Evolutionary conservation across 768 basidiomycete species (phyloP).

Genomic region (Podaxis rugospora): DNA sequence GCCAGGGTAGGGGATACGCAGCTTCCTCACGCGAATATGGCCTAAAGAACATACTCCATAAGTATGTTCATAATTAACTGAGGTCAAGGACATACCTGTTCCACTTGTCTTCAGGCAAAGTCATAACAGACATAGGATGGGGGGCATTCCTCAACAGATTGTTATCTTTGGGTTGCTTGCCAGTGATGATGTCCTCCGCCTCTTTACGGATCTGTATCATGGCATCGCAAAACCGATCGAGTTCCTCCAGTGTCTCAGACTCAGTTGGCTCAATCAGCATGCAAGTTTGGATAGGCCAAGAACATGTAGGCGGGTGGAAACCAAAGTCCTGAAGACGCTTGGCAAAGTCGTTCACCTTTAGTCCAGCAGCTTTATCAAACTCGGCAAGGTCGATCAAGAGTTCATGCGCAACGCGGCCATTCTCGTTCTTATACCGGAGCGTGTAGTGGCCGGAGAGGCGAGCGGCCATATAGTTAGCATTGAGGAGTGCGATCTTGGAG

Average conservation of each 20-base stretch:
- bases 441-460: conserved; percentile 82
- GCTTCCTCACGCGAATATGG: conserved; percentile 90
- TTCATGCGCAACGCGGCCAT: conserved; percentile 93
- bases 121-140: conserved; percentile 76
- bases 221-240: conserved; percentile 97
- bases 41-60: conserved; percentile 29
- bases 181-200: conserved; percentile 80
- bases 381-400: conserved; percentile 93
- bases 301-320: conserved; percentile 96
- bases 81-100: conserved; percentile 51
- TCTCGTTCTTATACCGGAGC: conserved; percentile 84
- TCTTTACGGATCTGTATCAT: conserved; percentile 96
- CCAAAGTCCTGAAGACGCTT: conserved; percentile 87
- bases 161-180: conserved; percentile 86
- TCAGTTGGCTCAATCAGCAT: conserved; percentile 99
- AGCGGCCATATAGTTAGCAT: conserved; percentile 96
- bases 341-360: conserved; percentile 95
- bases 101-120: conserved; percentile 78
- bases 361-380: conserved; percentile 84
- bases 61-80: not conserved
- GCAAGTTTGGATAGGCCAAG: conserved; percentile 96
- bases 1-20: conserved; percentile 83
- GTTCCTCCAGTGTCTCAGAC: conserved; percentile 89
- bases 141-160: conserved; percentile 94
- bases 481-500: conserved; percentile 84